A percentile compares a stretch with the other conserved stretches of the same genome.
These are phyloP conservation scores for Leishmania arabica DNA, from an alignment of 208 protist species.

Conservation along the genomic window DNA sequence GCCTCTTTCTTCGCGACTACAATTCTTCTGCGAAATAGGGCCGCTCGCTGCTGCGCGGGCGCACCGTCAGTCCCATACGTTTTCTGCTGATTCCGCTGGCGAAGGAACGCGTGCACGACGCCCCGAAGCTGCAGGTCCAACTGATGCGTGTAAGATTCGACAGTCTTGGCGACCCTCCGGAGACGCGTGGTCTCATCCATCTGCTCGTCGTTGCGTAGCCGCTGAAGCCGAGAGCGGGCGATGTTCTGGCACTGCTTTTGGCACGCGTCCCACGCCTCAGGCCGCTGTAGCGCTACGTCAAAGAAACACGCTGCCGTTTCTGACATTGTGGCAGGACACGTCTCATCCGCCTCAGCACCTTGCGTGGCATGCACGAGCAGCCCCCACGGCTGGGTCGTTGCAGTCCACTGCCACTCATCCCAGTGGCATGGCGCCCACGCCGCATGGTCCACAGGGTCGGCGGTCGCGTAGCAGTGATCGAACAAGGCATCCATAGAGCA, in stretches of 20 bases:
- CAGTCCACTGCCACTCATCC: slow-evolving; percentile 22
- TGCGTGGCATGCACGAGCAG: slow-evolving; percentile 22
- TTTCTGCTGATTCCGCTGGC: neutral
- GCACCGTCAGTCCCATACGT: neutral
- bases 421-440: neutral
- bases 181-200: neutral
- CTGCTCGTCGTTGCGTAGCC: neutral
- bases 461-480: slow-evolving; percentile 25
- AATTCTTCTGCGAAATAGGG: slow-evolving; percentile 1
- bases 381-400: slow-evolving; percentile 30
- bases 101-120: slow-evolving; percentile 36
- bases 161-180: neutral
- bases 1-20: slow-evolving; percentile 13
- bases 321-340: neutral
- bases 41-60: neutral
- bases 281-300: slow-evolving; percentile 4
- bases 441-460: neutral
- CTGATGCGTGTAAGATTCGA: slow-evolving; percentile 12
- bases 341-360: neutral
- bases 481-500: slow-evolving; percentile 55
- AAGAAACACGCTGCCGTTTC: slow-evolving; percentile 20
- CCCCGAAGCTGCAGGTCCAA: slow-evolving; percentile 60
- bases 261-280: slow-evolving; percentile 4
- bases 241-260: slow-evolving; percentile 2
- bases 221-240: neutral